Base-by-base conservation (phyloP, 2,329 filamentous ascomycete species). In the Aspergillus japonicus region DNA sequence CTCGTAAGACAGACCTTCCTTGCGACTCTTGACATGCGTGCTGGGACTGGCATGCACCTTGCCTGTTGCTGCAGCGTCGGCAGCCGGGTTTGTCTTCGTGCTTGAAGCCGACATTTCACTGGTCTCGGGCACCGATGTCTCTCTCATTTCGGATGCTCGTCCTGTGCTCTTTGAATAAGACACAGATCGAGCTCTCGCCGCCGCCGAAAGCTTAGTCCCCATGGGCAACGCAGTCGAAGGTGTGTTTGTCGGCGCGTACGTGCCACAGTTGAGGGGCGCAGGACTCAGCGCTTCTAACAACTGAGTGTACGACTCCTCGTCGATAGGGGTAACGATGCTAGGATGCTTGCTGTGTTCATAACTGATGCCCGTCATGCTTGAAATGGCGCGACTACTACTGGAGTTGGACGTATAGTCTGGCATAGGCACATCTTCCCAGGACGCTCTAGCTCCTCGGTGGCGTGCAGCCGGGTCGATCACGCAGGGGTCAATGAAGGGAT, bases 381-480 rank as follows among this genome's bases (percentile, higher is more conserved):
- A 79, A 47, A 77, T 73, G 11, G 70, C 71, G 42, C 75, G 75
- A 58, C 77, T 80, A 63, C 73, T 73, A 24, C 69, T 68, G 10
- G 75, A 76, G 51, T 72, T 78, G 31, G 74, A 78, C n/a, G 68
- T 65, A 67, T 81, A 80, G 61, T 82, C 81, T 5, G 78, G 77
- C 81, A 83, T 83, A 26, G 79, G 76, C 16, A 80, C 64, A 61
- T 83, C 80, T 58, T 80, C 74, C 61, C 78, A 67, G 50, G 72
- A 74, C 59, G 77, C 74, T 63, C 73, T 71, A 49, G 70, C 66
- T 44, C 71, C 72, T 31, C 72, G 68, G 47, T 72, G 69, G 3
- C 65, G 68, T 44, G 68, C 65, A 26, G 64, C 59, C 33, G 66
- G 67, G 29, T 74, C 69, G 19, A 67, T 62, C 58, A 69, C 59